phyloP scores from a whole-genome alignment of 352 stramenopile species.

The Globisporangium splendens region DNA sequence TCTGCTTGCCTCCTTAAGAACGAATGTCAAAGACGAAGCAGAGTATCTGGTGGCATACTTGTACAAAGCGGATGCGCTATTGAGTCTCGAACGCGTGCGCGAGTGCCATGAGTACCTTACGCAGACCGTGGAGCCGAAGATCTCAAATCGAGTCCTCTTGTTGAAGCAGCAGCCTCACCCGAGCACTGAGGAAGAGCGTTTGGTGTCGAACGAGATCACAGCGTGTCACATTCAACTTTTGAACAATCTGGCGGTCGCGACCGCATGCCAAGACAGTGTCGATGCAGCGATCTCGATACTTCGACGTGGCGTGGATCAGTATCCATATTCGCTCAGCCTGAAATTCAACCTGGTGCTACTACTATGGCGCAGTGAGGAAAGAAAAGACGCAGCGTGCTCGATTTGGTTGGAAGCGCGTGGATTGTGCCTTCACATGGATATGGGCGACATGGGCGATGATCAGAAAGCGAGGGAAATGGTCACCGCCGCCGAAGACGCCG shows the following conservation, averaged over 20 bases:
- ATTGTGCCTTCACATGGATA: constrained; percentile 40
- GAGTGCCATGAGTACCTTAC: constrained; percentile 50
- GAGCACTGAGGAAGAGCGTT: no score
- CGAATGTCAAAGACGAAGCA: not conserved
- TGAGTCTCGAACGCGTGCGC: constrained; percentile 70
- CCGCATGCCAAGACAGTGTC: constrained; percentile 31
- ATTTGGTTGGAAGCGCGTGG: constrained; percentile 66
- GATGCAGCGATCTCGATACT: constrained; percentile 45
- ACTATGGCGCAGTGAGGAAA: constrained; percentile 53
- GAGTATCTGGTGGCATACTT: constrained; percentile 28
- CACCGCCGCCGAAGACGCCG: constrained; percentile 19
- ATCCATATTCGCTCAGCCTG: constrained; percentile 36
- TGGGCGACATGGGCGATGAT: constrained; percentile 20
- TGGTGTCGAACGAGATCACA: constrained; percentile 21
- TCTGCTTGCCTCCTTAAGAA: constrained; percentile 12
- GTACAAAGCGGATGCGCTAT: constrained; percentile 71
- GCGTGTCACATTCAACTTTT: constrained; percentile 53
- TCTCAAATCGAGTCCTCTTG: not conserved
- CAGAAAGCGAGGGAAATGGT: constrained; percentile 18
- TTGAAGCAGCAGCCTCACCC: constrained; percentile 6
- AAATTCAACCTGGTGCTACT: constrained; percentile 78
- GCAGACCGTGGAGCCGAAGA: constrained; percentile 24
- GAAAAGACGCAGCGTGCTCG: constrained; percentile 36
- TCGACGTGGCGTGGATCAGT: constrained; percentile 32
- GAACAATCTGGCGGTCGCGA: constrained; percentile 70